Base-by-base conservation (phyloP, 2,329 filamentous ascomycete genomes). In the Monilinia fructicola region DNA sequence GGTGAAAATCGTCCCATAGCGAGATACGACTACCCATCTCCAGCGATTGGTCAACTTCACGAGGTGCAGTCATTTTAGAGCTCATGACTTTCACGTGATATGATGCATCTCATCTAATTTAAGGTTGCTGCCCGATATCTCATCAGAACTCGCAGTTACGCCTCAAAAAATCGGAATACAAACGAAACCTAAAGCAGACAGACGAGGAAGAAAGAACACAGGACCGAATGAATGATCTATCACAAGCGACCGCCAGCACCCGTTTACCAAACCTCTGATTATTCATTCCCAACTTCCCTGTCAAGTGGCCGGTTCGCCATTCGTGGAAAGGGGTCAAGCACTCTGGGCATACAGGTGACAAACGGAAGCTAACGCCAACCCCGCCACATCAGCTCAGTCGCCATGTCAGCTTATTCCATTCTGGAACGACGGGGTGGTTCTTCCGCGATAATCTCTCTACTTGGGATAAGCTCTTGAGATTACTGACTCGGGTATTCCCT, bases 1-100 rank as follows among this genome's bases (percentile, higher is more conserved):
- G 31, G 9, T 35, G 31, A 6, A 35, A 35, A 35, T 35, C 5
- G 31, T 35, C 31, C 31, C 31, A 35, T 35, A 6, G 31, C 31
- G 31, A 6, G 31, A 35, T 35, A 7, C 31, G 5, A 42, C 3
- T 4, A 42, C 16, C 40, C 40, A 14, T 16, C 40, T 42, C 40
- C 40, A 14, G 4, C 16, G 40, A 42, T 42, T 42, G 40, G 40
- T 42, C 40, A 5, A 42, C 40, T 16, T 42, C 40, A 42, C 40
- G 40, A 42, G 40, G 40, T 42, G n/a, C 35, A 42, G 12, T 11
- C 6, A 14, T 7, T 7, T 10, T 11, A 26, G 9, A 64, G 14
- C 40, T 26, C 61, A 42, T 64, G 28, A 38, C n/a, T 5, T 48
- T 55, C 61, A 56, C 61, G 61, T 64, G 61, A 64, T 31, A n/a